Base-by-base conservation (phyloP, 345 rosid species). In the Rhodamnia rubescens region DNA sequence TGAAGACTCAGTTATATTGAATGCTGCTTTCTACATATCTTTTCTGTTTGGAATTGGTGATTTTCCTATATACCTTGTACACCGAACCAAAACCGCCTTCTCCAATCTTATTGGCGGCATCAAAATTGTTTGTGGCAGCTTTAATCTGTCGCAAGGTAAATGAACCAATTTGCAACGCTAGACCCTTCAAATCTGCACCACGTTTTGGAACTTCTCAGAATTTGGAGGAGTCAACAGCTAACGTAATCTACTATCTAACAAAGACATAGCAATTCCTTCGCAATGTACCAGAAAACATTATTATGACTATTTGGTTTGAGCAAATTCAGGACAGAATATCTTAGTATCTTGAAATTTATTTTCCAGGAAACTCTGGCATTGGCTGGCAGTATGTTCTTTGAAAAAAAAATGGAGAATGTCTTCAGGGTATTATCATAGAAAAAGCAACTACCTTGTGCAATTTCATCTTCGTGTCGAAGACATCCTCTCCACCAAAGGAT, bases 41-140 rank as follows among this genome's bases (percentile, higher is more conserved):
- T 61, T 64, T 64, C 51, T 42, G 1, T 53, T 36, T 51, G 51
- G n/a, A 53, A 20, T 83, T 53, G 16, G 20, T 1, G 10, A 1
- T 84, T 29, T 18, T 21, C 51, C 5, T 2, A 13, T 1, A 74
- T 87, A 87, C 89, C 74, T 88, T 88, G 53, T 85, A 88, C 0
- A 88, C 87, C n/a, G 86, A 20, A 53, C 89, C 89, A 75, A 88
- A 88, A 57, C 89, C 89, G 7, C 87, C 89, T 88, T 88, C 86
- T 47, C 89, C 89, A 42, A 88, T 85, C 85, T 88, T 88, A 8
- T 85, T 85, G 8, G 80, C 57, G 3, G 57, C 69, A 21, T 59
- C 83, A 84, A 88, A 88, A 85, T 88, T 84, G 36, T 58, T 53
- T 2, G 87, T 88, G 40, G 89, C 89, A 58, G 87, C 86, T 85